Evolutionary conservation across 164 flowering plant species (phyloP).

Genomic region (Sedum album): DNA sequence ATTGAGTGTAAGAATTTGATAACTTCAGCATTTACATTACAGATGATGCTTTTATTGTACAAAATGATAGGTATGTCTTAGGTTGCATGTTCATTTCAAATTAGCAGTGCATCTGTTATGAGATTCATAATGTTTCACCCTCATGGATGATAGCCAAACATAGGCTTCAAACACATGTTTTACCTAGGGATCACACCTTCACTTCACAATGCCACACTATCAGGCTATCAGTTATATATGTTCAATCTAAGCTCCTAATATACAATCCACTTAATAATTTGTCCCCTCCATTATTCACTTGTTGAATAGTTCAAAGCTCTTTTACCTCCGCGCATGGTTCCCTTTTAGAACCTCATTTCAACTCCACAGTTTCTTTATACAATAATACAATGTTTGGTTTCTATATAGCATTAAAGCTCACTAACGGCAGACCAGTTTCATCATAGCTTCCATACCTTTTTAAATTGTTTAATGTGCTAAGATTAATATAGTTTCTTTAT

Average conservation of each 20-base stretch:
- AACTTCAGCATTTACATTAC: neutral
- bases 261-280: neutral
- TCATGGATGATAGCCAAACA: neutral
- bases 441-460: neutral
- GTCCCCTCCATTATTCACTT: neutral
- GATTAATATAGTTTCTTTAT: neutral
- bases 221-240: neutral
- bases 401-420: neutral
- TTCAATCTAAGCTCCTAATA: neutral
- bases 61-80: neutral
- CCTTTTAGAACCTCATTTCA: neutral
- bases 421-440: neutral
- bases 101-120: neutral
- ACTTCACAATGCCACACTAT: neutral
- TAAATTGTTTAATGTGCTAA: neutral
- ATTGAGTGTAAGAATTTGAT: neutral
- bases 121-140: neutral
- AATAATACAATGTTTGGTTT: neutral
- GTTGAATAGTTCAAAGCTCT: neutral
- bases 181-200: neutral
- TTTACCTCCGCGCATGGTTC: neutral
- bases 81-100: neutral
- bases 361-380: neutral
- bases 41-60: neutral
- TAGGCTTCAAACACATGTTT: neutral